Evolutionary conservation across 495 filamentous ascomycete genomes (phyloP).

Genomic region (Aspergillus incahuasiensis): DNA sequence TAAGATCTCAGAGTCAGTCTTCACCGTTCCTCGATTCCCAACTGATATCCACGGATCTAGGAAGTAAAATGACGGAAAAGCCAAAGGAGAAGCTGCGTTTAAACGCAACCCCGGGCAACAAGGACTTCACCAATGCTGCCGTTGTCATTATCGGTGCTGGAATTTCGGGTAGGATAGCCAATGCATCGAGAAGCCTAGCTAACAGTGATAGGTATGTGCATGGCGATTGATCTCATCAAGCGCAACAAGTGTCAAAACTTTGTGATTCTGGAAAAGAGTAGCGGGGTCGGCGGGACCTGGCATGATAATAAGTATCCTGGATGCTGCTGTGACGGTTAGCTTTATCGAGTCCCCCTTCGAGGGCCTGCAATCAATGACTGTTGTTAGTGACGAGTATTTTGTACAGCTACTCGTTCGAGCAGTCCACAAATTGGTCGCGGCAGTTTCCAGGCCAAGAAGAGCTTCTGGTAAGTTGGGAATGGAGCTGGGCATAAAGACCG

Average conservation of each 20-base stretch:
- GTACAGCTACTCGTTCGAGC: slow-evolving; percentile 66
- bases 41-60: background rate
- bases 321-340: slow-evolving; percentile 48
- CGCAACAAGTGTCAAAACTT: slow-evolving; percentile 50
- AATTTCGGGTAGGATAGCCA: background rate
- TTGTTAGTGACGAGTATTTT: slow-evolving; percentile 39
- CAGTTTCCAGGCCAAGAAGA: slow-evolving; percentile 63
- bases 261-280: slow-evolving; percentile 51
- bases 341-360: background rate
- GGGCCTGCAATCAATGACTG: background rate
- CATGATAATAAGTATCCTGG: slow-evolving; percentile 52
- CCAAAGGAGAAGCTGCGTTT: background rate
- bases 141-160: slow-evolving; percentile 11
- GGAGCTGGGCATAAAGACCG: background rate
- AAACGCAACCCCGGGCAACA: slow-evolving; percentile 1
- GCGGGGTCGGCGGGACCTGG: slow-evolving; percentile 53
- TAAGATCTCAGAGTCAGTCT: background rate
- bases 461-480: slow-evolving; percentile 45
- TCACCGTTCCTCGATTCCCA: background rate
- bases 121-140: slow-evolving; percentile 5
- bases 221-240: slow-evolving; percentile 54
- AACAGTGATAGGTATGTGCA: slow-evolving; percentile 42
- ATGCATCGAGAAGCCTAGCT: background rate
- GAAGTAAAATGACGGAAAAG: background rate
- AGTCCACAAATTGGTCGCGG: slow-evolving; percentile 58